Evolutionary conservation across 805 yeast species (phyloP).

Genomic region (Zygosaccharomyces lentus): DNA sequence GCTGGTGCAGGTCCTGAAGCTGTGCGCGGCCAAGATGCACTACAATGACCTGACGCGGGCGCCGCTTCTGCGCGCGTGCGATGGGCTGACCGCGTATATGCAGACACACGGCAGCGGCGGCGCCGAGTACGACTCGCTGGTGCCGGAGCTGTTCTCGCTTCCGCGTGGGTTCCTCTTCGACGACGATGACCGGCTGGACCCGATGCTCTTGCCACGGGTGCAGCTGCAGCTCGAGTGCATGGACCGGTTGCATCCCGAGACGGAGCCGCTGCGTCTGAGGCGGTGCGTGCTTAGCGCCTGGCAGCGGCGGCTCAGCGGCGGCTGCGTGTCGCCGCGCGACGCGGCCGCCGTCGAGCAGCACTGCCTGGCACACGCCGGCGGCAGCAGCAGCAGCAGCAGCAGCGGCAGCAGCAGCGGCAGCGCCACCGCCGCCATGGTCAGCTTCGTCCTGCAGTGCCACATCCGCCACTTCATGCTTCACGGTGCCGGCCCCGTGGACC

Average conservation of each 20-base stretch:
- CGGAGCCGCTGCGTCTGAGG: neutral
- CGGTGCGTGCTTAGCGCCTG: neutral
- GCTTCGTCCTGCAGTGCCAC: neutral
- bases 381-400: neutral
- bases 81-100: neutral
- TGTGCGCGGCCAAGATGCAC: conserved; percentile 11
- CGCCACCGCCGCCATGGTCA: neutral
- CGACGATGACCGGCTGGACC: neutral
- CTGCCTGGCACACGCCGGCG: neutral
- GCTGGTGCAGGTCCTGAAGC: conserved; percentile 4
- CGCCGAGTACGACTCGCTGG: neutral
- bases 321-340: neutral
- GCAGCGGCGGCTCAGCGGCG: neutral
- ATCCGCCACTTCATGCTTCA: neutral
- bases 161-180: conserved; percentile 9
- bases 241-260: neutral
- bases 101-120: neutral
- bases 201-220: conserved; percentile 4
- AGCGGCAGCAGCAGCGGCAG: neutral
- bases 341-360: neutral
- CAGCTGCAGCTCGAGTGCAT: conserved; percentile 6
- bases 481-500: neutral
- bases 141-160: neutral
- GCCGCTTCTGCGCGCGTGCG: neutral
- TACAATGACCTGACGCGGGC: conserved; percentile 8